Evolutionary conservation across 306 rosid species (phyloP).

Genomic region (Purshia tridentata): DNA sequence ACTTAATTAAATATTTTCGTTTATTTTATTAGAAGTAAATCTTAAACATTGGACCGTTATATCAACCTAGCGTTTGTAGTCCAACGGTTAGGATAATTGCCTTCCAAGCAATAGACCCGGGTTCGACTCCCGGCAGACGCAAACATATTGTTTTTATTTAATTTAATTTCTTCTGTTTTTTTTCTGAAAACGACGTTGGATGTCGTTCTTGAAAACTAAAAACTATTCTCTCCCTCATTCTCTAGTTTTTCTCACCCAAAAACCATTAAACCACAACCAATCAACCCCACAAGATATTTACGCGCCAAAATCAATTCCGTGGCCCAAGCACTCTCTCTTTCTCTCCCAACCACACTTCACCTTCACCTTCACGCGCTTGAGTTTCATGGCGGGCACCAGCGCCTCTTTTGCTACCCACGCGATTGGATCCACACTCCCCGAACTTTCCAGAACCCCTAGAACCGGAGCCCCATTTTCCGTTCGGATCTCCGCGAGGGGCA

Average conservation of each 20-base stretch:
- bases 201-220: not conserved
- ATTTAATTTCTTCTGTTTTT: too few relatives aligned
- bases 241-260: not conserved
- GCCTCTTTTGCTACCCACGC: conserved; percentile 42
- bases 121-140: conserved; percentile 65
- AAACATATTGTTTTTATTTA: accelerated
- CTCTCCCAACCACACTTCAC: conserved; percentile 12
- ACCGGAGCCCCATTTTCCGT: conserved; percentile 30
- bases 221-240: not conserved
- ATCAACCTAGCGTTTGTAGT: conserved; percentile 43
- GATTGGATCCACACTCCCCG: conserved; percentile 34
- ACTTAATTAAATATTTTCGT: too few relatives aligned
- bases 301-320: conserved; percentile 41
- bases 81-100: conserved; percentile 69
- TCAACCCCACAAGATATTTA: conserved; percentile 26
- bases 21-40: too few relatives aligned
- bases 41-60: too few relatives aligned
- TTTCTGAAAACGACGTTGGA: not conserved
- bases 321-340: conserved; percentile 8
- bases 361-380: conserved; percentile 27
- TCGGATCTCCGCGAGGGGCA: conserved; percentile 46
- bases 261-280: conserved; percentile 7
- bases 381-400: conserved; percentile 63
- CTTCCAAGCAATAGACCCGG: conserved; percentile 70
- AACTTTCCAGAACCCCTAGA: conserved; percentile 39